Conservation (phyloP, 1,139 yeast species). For the Sporopachydermia cereana region DNA sequence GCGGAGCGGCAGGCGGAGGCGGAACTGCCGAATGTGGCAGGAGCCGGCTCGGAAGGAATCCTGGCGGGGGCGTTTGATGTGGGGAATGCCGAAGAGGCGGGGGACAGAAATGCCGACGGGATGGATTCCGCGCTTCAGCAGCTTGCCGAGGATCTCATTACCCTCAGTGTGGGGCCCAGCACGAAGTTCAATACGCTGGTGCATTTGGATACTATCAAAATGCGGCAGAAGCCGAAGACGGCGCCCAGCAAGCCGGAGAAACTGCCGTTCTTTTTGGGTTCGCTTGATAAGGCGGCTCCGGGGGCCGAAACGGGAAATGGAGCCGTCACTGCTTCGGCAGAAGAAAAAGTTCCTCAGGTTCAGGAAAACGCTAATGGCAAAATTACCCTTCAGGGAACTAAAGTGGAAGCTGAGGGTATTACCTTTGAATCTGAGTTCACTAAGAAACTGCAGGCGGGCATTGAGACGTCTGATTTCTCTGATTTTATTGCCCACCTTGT, state of each 20-base stretch:
- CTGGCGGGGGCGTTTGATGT: slow-evolving; percentile 67
- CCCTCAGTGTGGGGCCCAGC: slow-evolving; percentile 70
- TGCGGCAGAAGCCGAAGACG: slow-evolving; percentile 82
- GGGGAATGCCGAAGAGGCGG: slow-evolving; percentile 20
- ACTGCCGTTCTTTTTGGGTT: slow-evolving; percentile 70
- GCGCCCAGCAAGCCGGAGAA: slow-evolving; percentile 79
- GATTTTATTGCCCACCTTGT: slow-evolving; percentile 45
- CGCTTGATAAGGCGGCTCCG: slow-evolving; percentile 57
- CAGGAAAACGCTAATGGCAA: slow-evolving; percentile 21
- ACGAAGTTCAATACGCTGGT: slow-evolving; percentile 67
- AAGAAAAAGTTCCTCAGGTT: slow-evolving; percentile 19
- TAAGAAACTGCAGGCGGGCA: slow-evolving; percentile 43
- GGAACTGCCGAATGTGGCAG: slow-evolving; percentile 66
- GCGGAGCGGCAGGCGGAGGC: slow-evolving; percentile 35
- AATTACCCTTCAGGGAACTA: slow-evolving; percentile 16
- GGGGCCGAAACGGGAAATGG: slow-evolving; percentile 39
- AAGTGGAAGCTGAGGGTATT: slow-evolving; percentile 10
- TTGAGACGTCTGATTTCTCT: slow-evolving; percentile 29
- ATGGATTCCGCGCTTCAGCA: slow-evolving; percentile 47
- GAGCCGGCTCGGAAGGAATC: slow-evolving; percentile 66
- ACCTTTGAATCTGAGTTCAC: slow-evolving; percentile 71
- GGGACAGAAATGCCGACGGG: slow-evolving; percentile 19
- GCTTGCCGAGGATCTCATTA: slow-evolving; percentile 48
- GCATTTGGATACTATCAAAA: slow-evolving; percentile 73
- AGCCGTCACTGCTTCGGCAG: slow-evolving; percentile 14